A percentile compares a stretch with the other conserved stretches of the same genome.
Conservation (phyloP, 345 rosid species). For the Citrus inodora region DNA sequence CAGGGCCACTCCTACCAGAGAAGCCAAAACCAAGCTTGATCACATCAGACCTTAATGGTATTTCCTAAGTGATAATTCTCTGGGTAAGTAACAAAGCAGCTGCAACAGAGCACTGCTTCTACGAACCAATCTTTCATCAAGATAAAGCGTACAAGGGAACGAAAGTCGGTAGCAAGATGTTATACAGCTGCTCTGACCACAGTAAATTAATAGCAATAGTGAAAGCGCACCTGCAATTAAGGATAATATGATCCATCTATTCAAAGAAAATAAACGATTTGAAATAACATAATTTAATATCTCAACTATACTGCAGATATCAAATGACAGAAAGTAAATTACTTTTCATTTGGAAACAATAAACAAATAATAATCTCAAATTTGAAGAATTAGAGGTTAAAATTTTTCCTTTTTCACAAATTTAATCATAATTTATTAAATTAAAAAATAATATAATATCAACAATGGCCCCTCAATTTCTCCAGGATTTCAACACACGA, state of each 20-base stretch:
- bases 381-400: not conserved
- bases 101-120: constrained; percentile 27
- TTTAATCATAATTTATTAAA: not conserved
- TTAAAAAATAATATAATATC: not conserved
- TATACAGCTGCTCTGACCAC: constrained; percentile 45
- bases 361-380: not conserved
- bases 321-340: not conserved
- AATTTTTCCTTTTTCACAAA: not conserved
- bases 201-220: constrained; percentile 35
- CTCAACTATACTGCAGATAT: not conserved
- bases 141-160: constrained; percentile 4
- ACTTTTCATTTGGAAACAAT: not conserved
- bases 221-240: constrained; percentile 36
- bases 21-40: constrained; percentile 3
- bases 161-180: constrained; percentile 32
- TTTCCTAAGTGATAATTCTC: constrained; percentile 32
- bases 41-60: constrained; percentile 55
- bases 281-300: too few species aligned
- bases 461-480: constrained; percentile 47
- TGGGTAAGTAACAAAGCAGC: constrained; percentile 43
- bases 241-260: not conserved
- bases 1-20: not conserved
- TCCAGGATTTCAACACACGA: constrained; percentile 33
- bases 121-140: constrained; percentile 22
- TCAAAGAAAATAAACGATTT: not conserved